Base-by-base conservation (phyloP, 2,329 filamentous ascomycete genomes). In the Fusarium goolgardi region DNA sequence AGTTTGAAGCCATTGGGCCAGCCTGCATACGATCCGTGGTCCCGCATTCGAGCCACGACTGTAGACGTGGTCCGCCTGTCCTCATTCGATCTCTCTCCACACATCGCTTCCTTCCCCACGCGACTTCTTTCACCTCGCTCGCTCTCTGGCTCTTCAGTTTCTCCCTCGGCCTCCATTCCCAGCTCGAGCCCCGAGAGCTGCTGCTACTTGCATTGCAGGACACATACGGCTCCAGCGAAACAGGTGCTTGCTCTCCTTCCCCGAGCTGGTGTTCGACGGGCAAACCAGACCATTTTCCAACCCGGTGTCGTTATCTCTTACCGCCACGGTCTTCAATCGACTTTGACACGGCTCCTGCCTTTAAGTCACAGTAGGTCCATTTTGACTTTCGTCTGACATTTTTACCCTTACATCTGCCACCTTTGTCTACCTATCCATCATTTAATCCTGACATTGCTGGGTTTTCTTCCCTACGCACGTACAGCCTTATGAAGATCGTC, bases 1-100 rank as follows among this genome's bases (percentile, higher is more conserved):
- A 72, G 64, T 69, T 73, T 65, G 60, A 74, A 67, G 65, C 71
- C 66, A 75, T 79, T 77, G 75, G 77, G 76, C 74, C 71, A 77
- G 69, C 76, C 72, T 78, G 77, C 77, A 79, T 78, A 74, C 71
- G 67, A 71, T 78, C 70, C 74, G 69, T 68, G 73, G 76, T 75
- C 73, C 75, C 75, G 76, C 75, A 79, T 76, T 79, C 77, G 77
- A 79, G 77, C 77, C 77, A 79, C 77, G 77, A 79, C 77, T 78
- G 71, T 76, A 72, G 73, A 75, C 67, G 71, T 73, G 72, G 73
- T 72, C 67, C 68, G 66, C 69, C 67, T 66, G 65, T 73, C 70
- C 76, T 77, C 75, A 77, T 76, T 77, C 76, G 75, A 74, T 71
- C 66, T 75, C 66, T 75, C 70, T 72, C 73, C 75, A 75, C 72